Conservation (phyloP, 2,329 filamentous ascomycete genomes). For the Malbranchea zuffiana region DNA sequence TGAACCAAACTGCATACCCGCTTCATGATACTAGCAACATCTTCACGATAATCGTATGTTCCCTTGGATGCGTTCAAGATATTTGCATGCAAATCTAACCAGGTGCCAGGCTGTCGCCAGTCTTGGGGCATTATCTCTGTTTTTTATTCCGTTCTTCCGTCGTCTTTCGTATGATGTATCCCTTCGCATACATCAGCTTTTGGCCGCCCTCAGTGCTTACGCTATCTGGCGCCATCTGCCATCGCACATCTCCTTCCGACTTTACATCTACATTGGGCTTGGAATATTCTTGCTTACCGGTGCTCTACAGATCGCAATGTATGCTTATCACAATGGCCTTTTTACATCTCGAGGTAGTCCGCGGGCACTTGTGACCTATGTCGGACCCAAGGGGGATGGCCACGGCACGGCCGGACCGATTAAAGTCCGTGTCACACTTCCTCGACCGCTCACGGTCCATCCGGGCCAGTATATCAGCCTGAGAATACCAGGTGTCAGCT, state of each 20-base stretch:
- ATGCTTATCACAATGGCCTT: constrained; percentile 18
- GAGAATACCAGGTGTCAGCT: constrained; percentile 20
- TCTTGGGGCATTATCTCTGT: constrained; percentile 15
- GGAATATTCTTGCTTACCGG: constrained; percentile 15
- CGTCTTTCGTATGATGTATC: constrained; percentile 19
- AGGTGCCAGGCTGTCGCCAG: constrained; percentile 14
- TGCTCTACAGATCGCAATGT: constrained; percentile 13
- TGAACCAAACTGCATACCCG: constrained; percentile 1
- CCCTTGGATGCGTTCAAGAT: constrained; percentile 11
- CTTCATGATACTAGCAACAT: neutral
- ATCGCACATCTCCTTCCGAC: constrained; percentile 6
- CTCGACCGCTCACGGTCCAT: constrained; percentile 16
- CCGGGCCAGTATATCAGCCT: constrained; percentile 23
- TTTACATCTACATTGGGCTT: constrained; percentile 18
- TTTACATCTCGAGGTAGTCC: constrained; percentile 16
- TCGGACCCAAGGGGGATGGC: constrained; percentile 5
- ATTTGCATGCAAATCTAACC: no score
- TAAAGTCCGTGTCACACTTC: constrained; percentile 17
- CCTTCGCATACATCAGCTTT: constrained; percentile 17
- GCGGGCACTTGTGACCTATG: constrained; percentile 15
- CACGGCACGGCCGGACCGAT: constrained; percentile 10
- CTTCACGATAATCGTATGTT: neutral
- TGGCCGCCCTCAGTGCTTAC: constrained; percentile 17
- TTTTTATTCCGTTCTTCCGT: constrained; percentile 17
- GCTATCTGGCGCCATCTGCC: constrained; percentile 18